Conservation (phyloP, 2,329 filamentous ascomycete genomes). For the Whalleya microplaca region DNA sequence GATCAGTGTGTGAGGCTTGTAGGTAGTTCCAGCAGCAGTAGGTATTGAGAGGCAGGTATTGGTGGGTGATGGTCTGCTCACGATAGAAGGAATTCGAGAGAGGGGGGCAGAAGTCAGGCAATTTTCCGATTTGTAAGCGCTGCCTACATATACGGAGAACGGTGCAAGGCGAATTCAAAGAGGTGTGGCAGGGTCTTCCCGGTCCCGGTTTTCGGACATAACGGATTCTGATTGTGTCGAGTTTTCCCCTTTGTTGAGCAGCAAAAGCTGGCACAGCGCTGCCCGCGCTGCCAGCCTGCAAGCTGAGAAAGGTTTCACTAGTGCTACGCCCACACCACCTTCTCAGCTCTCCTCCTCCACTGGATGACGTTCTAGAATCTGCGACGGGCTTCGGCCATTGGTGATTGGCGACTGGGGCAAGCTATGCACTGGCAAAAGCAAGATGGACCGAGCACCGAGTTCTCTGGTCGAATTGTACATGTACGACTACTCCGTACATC, state of each 20-base stretch:
- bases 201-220: slow-evolving; percentile 21
- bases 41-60: not conserved
- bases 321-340: not conserved
- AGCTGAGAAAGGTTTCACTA: not conserved
- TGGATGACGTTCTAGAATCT: not conserved
- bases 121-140: slow-evolving; percentile 40
- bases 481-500: too few species aligned
- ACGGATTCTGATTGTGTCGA: slow-evolving; percentile 22
- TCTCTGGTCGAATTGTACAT: too few species aligned
- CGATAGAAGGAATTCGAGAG: slow-evolving; percentile 37
- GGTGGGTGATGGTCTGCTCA: slow-evolving; percentile 16
- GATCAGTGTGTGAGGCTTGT: slow-evolving; percentile 21
- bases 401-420: not conserved
- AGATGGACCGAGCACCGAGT: not conserved
- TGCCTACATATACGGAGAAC: not conserved
- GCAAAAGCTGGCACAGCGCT: too few species aligned
- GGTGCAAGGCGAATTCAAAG: slow-evolving; percentile 16
- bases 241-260: too few species aligned
- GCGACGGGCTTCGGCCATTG: not conserved
- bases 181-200: slow-evolving; percentile 7
- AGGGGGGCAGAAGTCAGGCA: slow-evolving; percentile 34
- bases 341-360: not conserved
- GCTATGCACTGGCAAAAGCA: not conserved
- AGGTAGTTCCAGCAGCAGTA: not conserved
- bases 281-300: too few species aligned